Conservation (phyloP, 176 grass and related monocot genomes). For the Chloris gayana region DNA sequence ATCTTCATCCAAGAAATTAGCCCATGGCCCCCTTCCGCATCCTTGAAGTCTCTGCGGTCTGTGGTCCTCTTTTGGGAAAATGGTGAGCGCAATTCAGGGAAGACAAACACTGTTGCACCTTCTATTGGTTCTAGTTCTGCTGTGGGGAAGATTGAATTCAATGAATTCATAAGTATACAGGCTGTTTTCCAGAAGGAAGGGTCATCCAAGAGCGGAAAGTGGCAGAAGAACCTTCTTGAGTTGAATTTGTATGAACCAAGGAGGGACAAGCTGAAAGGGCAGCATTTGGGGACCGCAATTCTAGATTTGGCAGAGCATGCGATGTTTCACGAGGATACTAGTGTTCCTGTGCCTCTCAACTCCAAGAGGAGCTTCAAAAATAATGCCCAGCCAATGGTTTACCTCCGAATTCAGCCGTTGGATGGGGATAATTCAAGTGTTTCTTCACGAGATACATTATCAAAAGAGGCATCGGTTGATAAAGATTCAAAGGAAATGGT, state of each 20-base stretch:
- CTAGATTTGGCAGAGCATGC: conserved; percentile 88
- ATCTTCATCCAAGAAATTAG: conserved; percentile 93
- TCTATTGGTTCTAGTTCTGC: conserved; percentile 51
- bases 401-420: conserved; percentile 72
- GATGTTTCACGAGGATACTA: conserved; percentile 66
- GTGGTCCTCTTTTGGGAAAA: conserved; percentile 93
- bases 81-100: conserved; percentile 66
- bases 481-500: conserved; percentile 70
- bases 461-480: conserved; percentile 59
- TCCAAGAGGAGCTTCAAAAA: conserved; percentile 84
- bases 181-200: conserved; percentile 77
- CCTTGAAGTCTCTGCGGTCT: conserved; percentile 73
- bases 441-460: conserved; percentile 55
- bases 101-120: conserved; percentile 56
- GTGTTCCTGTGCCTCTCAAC: conserved; percentile 64
- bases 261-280: conserved; percentile 89
- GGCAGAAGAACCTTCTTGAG: conserved; percentile 93
- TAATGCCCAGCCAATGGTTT: conserved; percentile 65
- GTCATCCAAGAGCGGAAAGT: conserved; percentile 65
- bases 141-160: conserved; percentile 77
- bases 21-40: conserved; percentile 92
- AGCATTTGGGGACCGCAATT: conserved; percentile 72
- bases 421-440: conserved; percentile 53
- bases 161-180: conserved; percentile 84
- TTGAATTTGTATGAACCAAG: conserved; percentile 89